Percentiles rank a stretch among this genome's conserved stretches.
Evolutionary conservation across 2,329 filamentous ascomycete species (phyloP).

Genomic region (Neodidymelliopsis sp.): DNA sequence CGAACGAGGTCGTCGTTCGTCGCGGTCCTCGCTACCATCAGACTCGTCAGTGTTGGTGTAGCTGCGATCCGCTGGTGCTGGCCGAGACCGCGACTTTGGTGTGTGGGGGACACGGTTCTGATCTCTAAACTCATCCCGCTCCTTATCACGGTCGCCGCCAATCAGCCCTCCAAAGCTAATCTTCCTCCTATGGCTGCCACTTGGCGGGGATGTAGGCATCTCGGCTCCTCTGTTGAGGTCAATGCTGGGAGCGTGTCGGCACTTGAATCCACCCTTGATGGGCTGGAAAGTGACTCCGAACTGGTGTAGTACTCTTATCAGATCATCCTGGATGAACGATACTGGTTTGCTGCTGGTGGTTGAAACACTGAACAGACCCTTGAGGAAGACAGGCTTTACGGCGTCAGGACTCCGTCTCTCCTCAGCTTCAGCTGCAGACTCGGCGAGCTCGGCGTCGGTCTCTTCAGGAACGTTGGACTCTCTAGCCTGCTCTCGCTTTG

Average conservation of each 20-base stretch:
- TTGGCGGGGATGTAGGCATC: constrained; percentile 46
- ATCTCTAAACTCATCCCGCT: constrained; percentile 76
- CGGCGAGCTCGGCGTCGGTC: constrained; percentile 78
- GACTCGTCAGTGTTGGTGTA: constrained; percentile 89
- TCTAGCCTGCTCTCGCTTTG: constrained; percentile 73
- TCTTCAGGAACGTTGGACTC: constrained; percentile 88
- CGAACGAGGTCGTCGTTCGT: constrained; percentile 50
- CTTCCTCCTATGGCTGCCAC: constrained; percentile 69
- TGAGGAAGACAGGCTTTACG: constrained; percentile 92
- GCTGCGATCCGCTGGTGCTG: constrained; percentile 68
- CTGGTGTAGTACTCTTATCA: constrained; percentile 87
- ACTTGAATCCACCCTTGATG: constrained; percentile 92
- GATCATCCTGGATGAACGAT: constrained; percentile 82
- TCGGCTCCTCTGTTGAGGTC: constrained; percentile 79
- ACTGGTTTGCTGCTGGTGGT: constrained; percentile 95
- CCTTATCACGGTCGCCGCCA: constrained; percentile 62
- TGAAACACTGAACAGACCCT: constrained; percentile 95
- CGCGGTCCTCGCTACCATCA: constrained; percentile 70
- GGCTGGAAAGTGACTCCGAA: constrained; percentile 91
- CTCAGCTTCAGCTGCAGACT: constrained; percentile 59
- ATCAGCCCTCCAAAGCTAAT: constrained; percentile 83
- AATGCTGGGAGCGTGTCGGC: constrained; percentile 87
- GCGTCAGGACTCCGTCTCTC: constrained; percentile 73
- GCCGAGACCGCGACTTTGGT: constrained; percentile 55
- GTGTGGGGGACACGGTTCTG: constrained; percentile 61